A percentile compares a stretch with the other conserved stretches of the same genome.
Conservation (phyloP, 306 rosid genomes). For the Bauhinia variegata region DNA sequence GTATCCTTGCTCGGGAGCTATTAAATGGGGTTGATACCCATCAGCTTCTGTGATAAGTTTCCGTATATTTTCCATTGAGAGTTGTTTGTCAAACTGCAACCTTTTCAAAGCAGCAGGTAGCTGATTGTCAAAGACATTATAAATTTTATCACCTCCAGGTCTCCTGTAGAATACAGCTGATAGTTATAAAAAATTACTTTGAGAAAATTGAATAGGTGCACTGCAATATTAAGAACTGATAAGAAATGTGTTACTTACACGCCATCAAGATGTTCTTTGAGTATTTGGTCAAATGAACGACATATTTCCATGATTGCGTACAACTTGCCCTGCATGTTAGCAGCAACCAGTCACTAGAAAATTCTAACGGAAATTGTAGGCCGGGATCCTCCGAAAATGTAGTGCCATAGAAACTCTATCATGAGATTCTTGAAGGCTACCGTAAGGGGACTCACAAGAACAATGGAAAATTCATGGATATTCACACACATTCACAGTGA, state of each 20-base stretch:
- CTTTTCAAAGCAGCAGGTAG: constrained; percentile 95
- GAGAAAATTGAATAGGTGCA: constrained; percentile 15
- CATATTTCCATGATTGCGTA: constrained; percentile 93
- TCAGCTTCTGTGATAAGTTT: constrained; percentile 96
- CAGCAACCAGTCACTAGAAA: constrained; percentile 30
- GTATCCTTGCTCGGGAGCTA: constrained; percentile 98
- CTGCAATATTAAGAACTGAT: constrained; percentile 1
- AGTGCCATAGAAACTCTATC: neutral
- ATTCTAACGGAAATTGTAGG: constrained; percentile 12
- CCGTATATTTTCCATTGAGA: constrained; percentile 88
- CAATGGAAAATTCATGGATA: constrained; percentile 16
- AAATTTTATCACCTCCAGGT: constrained; percentile 90
- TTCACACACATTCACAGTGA: neutral
- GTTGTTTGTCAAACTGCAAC: constrained; percentile 96
- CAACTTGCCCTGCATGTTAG: constrained; percentile 76
- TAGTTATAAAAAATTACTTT: constrained; percentile 25
- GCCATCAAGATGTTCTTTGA: constrained; percentile 96
- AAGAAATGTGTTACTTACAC: constrained; percentile 61
- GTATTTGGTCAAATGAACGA: constrained; percentile 79
- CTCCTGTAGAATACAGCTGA: constrained; percentile 58
- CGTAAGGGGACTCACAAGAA: constrained; percentile 14
- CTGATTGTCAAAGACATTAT: constrained; percentile 91
- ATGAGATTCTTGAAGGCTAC: neutral
- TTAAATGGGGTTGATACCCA: constrained; percentile 97
- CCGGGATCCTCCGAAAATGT: constrained; percentile 14